Base-by-base conservation (phyloP, 1,284 basidiomycete species). In the Exobasidium rhododendri region DNA sequence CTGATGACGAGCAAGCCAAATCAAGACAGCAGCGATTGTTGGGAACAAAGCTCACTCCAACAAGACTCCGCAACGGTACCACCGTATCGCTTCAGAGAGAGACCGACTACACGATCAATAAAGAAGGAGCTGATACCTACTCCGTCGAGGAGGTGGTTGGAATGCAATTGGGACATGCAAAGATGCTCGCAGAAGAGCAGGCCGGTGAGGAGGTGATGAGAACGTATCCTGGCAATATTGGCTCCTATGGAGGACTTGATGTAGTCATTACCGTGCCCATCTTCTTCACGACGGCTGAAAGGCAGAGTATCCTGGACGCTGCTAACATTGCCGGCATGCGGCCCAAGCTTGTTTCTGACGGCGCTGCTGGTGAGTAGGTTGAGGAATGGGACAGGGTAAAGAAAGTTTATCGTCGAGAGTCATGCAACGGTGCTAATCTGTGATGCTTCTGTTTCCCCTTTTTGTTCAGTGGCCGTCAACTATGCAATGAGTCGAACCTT, bases 401-500 rank as follows among this genome's bases (percentile, higher is more conserved):
- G n/a, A 44, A n/a, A 14, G 14, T 14, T n/a, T 14, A n/a, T 14
- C 43, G 43, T n/a, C 14, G 14, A 44, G 43, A 44, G n/a, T 14
- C 43, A 44, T n/a, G n/a, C 14, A 44, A 44, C 43, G 14, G 43
- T 14, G 43, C 14, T n/a, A 5, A 57, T 6, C 30, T n/a, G n/a
- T 5, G 5, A 7, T 32, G 22, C 59, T n/a, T 69, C 75, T 2
- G n/a, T n/a, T n/a, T n/a, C n/a, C n/a, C n/a, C n/a, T n/a, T n/a
- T n/a, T n/a, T n/a, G n/a, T n/a, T n/a, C n/a, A n/a, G 74, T 68
- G 4, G 77, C 75, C 6, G 70, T 72, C 62, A 78, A 71, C 83
- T 99, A 47, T 45, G 94, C 94, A 43, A 96, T 97, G 90, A 92
- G 92, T 1, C 86, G 94, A 40, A 85, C 86, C 0, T 98, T 98